phyloP scores from a whole-genome alignment of 1,284 basidiomycete genomes.

The Cutaneotrichosporon sp. region DNA sequence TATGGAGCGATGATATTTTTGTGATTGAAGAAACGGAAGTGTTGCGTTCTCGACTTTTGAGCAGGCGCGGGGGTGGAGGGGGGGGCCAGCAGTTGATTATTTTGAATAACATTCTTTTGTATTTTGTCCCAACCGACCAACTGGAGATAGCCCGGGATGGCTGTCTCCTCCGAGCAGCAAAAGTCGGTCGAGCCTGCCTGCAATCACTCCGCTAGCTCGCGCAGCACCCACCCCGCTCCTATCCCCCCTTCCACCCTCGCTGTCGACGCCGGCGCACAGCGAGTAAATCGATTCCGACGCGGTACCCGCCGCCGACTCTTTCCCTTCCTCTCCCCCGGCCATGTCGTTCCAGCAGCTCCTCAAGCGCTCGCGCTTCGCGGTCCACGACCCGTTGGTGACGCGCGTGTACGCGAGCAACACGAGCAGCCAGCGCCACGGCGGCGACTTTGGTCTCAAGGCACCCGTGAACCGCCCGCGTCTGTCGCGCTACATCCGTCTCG shows the following conservation, averaged over 20 bases:
- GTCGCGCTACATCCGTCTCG: slow-evolving; percentile 45
- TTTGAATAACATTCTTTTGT: slow-evolving; percentile 12
- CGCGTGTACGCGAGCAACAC: slow-evolving; percentile 51
- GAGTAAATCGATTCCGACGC: neutral
- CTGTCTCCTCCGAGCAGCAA: slow-evolving; percentile 1
- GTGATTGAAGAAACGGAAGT: slow-evolving; percentile 24
- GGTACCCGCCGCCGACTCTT: neutral
- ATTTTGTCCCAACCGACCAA: slow-evolving; percentile 20
- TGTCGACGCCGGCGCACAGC: neutral
- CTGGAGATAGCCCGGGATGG: too few relatives aligned
- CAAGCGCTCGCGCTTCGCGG: slow-evolving; percentile 44
- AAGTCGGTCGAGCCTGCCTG: slow-evolving; percentile 4
- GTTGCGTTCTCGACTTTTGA: slow-evolving; percentile 16
- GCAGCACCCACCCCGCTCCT: neutral
- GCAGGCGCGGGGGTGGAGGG: neutral
- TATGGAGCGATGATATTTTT: slow-evolving; percentile 27
- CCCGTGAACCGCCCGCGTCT: slow-evolving; percentile 36
- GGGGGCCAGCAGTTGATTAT: neutral
- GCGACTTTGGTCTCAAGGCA: slow-evolving; percentile 52
- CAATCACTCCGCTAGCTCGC: neutral
- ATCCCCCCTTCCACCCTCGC: neutral
- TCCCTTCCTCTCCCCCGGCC: slow-evolving; percentile 2
- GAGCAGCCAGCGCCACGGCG: slow-evolving; percentile 24
- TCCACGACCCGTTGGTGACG: slow-evolving; percentile 51
- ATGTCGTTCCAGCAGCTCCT: slow-evolving; percentile 51